Evolutionary conservation across 306 rosid species (phyloP), one percentile per base, ranked within the genome.

Genomic region (Cajanus cajan): DNA sequence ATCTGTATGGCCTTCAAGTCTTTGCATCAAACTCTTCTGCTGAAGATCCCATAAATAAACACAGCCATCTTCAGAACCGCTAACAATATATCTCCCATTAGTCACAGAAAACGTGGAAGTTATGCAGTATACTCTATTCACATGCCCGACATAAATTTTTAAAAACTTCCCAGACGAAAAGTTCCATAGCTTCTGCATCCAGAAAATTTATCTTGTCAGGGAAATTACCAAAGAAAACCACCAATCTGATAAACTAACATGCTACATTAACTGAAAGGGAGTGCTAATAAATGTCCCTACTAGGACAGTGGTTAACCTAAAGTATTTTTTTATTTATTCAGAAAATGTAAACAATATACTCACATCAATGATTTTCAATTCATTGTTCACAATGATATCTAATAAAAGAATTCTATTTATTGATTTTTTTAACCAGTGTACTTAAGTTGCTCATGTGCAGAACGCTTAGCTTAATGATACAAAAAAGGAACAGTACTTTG

Each of bases 41-140:
- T 90, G 94, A 73, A 95, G 97, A 90, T 95, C 98, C 98, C 98
- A 95, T 36, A 95, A 33, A 78, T 92, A 95, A 33, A 95, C 84
- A 40, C 98, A 87, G 7, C 78, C 70, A 80, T 95, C 98, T 88
- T 95, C 98, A 18, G 98, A 95, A 57, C 98, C 98, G 36, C 98
- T 85, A 1, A 95, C 97, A 43, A 95, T 91, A 76, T 91, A 95
- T 84, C 76, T 92, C 55, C 96, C 98, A 61, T 90, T 88, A 45
- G 98, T 95, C 76, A 92, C 97, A 24, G 98, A 93, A 83, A 91
- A 95, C 33, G 98, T 91, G 31, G 97, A 85, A 52, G 94, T 86
- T 63, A 95, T 54, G 88, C 98, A 95, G 83, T 88, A 86, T 18
- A 70, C 85, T 44, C 70, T 81, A 79, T 91, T 95, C 78, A 71